Base-by-base conservation (phyloP, 169 alveolate species). In the Cyclospora cayetanensis region DNA sequence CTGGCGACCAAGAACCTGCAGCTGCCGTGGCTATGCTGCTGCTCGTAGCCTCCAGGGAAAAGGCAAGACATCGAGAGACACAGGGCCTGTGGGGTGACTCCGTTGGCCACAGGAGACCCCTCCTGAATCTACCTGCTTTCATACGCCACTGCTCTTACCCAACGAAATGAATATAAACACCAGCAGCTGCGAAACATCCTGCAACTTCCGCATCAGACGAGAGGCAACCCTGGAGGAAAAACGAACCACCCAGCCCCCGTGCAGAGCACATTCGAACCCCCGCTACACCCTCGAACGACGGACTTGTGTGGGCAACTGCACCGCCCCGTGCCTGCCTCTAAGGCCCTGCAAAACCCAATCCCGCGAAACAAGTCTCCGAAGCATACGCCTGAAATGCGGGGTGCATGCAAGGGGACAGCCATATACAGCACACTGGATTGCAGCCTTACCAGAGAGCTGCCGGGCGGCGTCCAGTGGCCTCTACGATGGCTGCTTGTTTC, bases 201-300 rank as follows among this genome's bases (percentile, higher is more conserved):
- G 90, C 79, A 82, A 15, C 90, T 82, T 82, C 77, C 43, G 15
- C 34, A 50, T 0, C 39, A 82, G 52, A 18, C 90, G 90, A 20
- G 90, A 31, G 11, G 77, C 60, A 29, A 53, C 31, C 90, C 90
- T 82, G 90, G 9, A 60, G 74, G 12, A 60, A 60, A 37, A 4
- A 4, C 60, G 29, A 1, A 37, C 55, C 15, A 3, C 43, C 5
- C 43, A 4, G n/a, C 60, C 60, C 7, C 7, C n/a, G 60, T 46
- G 60, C 15, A 7, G 7, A 15, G 7, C 7, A 7, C 7, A 7
- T 15, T 46, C 60, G 15, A 11, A 46, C 60, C 15, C 60, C 60
- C 60, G n/a, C 60, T 15, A 46, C 80, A 20, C 76, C 27, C 76
- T 63, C 76, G 25, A 11, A 12, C 34, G 34, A 27, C 25, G 76